Evolutionary conservation across 2,329 filamentous ascomycete genomes (phyloP).

Genomic region (Sporothrix curviconia): DNA sequence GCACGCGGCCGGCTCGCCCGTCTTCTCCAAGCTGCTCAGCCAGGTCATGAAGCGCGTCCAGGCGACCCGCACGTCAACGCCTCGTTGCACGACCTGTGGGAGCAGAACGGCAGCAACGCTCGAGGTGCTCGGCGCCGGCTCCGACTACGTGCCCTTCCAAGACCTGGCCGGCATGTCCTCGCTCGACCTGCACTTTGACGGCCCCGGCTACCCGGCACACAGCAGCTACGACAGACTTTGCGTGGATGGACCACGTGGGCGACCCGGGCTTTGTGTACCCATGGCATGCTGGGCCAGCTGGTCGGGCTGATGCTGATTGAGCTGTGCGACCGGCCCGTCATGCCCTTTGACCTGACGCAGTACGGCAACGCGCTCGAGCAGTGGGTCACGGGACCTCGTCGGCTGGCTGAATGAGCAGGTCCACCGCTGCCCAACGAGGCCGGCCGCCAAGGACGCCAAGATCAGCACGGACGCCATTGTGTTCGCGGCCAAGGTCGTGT

Average conservation of each 20-base stretch:
- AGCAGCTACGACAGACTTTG: constrained; percentile 86
- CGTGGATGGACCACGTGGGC: constrained; percentile 72
- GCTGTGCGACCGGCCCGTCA: constrained; percentile 69
- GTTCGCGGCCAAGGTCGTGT: constrained; percentile 56
- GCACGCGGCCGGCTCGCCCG: constrained; percentile 70
- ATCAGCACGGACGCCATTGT: constrained; percentile 45
- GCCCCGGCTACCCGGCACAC: constrained; percentile 51
- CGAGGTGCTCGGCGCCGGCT: constrained; percentile 63
- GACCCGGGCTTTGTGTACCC: constrained; percentile 81
- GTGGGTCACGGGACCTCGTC: constrained; percentile 43
- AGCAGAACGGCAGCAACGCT: constrained; percentile 55
- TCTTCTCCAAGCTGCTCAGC: constrained; percentile 66
- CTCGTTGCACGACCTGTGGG: constrained; percentile 71
- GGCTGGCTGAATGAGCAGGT: constrained; percentile 15
- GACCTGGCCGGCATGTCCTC: constrained; percentile 83
- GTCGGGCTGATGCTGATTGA: constrained; percentile 79
- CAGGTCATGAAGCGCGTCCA: constrained; percentile 69
- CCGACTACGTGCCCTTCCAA: constrained; percentile 87
- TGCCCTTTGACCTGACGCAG: constrained; percentile 72
- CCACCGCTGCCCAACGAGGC: no score
- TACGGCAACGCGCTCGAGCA: constrained; percentile 63
- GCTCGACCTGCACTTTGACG: constrained; percentile 70
- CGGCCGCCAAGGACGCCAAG: constrained; percentile 41
- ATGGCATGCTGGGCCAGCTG: constrained; percentile 70
- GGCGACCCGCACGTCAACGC: constrained; percentile 64